These are phyloP conservation scores for Epichloe typhina DNA, from an alignment of 2,329 filamentous ascomycete species.

Conservation along the genomic window DNA sequence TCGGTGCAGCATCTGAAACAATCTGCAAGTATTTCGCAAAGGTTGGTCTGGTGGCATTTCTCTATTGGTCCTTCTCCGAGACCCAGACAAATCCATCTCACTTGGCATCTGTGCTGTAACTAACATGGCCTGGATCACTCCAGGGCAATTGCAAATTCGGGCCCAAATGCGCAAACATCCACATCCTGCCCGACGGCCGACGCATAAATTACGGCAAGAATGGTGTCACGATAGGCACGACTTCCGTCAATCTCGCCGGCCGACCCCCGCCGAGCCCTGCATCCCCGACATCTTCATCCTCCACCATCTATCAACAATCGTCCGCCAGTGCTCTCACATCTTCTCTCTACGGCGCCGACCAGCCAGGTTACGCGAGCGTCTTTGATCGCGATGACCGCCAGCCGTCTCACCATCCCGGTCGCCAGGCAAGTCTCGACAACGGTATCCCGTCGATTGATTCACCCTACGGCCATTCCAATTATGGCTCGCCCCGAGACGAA, in stretches of 20 bases:
- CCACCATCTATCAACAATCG: slow-evolving; percentile 34
- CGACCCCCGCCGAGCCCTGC: slow-evolving; percentile 41
- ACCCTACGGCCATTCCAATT: slow-evolving; percentile 46
- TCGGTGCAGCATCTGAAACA: slow-evolving; percentile 71
- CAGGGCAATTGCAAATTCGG: slow-evolving; percentile 99
- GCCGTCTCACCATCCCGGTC: slow-evolving; percentile 26
- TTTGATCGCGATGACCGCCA: slow-evolving; percentile 28
- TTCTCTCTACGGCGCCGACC: slow-evolving; percentile 33
- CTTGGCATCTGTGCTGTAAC: neutral
- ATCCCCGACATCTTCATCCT: slow-evolving; percentile 27
- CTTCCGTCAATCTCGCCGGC: slow-evolving; percentile 47
- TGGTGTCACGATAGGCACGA: slow-evolving; percentile 50
- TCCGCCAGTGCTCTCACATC: slow-evolving; percentile 56
- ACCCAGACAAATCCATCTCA: too few relatives aligned
- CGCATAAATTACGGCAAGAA: slow-evolving; percentile 72
- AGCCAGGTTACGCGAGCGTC: slow-evolving; percentile 23
- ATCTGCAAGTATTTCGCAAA: slow-evolving; percentile 99
- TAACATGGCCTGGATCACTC: neutral
- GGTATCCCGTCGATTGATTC: slow-evolving; percentile 46
- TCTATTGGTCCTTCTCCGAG: neutral
- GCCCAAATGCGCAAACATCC: slow-evolving; percentile 91
- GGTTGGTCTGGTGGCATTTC: slow-evolving; percentile 36
- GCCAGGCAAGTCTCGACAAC: slow-evolving; percentile 41
- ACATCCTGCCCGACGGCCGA: slow-evolving; percentile 85
- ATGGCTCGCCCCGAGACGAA: slow-evolving; percentile 73